Evolutionary conservation across 352 stramenopile genomes (phyloP), one percentile per base, ranked within the genome.

Genomic region (Pythium aphanidermatum): DNA sequence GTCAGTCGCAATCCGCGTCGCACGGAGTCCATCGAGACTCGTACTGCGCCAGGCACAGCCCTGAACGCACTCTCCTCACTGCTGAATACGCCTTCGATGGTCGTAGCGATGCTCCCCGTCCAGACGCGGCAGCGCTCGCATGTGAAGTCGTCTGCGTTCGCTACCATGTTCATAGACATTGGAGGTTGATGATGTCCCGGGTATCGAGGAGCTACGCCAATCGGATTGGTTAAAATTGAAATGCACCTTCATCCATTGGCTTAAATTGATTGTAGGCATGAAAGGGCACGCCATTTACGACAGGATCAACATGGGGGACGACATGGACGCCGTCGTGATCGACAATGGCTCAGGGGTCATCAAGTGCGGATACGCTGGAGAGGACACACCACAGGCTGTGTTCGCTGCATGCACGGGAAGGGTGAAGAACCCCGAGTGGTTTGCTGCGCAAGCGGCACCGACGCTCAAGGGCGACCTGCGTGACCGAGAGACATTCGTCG

Each of bases 281-380:
- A 77, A 77, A 66, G 46, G 66, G 65, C 58, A 60, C 36, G 21
- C 2, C 10, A 6, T 9, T 16, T 42, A n/a, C 7, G 19, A 20
- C 10, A 60, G 33, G 57, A 46, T 39, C 41, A 68, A 54, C 43
- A 61, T 62, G 65, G 35, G 46, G 41, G 25, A 49, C 16, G 54
- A 67, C 11, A 78, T 78, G 62, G 75, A 88, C 21, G 81, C 78
- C 24, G 75, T 96, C 49, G 82, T 96, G 58, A 50, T 96, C 29
- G 86, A 96, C 67, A 89, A 91, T 34, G 85, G 85, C 31, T 95
- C 82, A 16, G 79, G 79, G 8, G 66, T 65, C 16, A 46, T 90
- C 19, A 96, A 96, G 56, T 78, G 72, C 6, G 86, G 86, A 0
- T 94, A 88, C 60, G 71, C 76, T 0, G 81, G 85, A 20, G 86